Conservation (phyloP, 176 grass and related monocot species). For the Avena sativa region DNA sequence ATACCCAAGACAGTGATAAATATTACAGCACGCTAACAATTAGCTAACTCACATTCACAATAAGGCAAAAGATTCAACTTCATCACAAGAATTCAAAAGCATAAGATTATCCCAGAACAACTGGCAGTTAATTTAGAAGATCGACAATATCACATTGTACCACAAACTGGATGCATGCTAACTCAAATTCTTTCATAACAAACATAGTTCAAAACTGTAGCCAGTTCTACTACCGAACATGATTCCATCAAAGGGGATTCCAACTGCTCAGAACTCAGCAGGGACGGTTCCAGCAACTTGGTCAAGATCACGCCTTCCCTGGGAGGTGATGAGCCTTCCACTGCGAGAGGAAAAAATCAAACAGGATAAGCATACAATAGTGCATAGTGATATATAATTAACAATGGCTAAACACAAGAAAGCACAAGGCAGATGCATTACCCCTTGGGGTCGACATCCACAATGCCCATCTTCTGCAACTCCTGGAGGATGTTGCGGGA, state of each 20-base stretch:
- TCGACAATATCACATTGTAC: constrained; percentile 29
- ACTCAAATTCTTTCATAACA: constrained; percentile 32
- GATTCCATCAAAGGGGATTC: background rate
- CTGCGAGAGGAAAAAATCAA: constrained; percentile 36
- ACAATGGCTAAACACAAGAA: background rate
- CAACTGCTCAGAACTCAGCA: constrained; percentile 43
- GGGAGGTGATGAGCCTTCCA: constrained; percentile 73
- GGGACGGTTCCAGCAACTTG: constrained; percentile 67
- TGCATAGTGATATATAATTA: background rate
- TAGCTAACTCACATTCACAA: background rate
- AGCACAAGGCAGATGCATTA: constrained; percentile 32
- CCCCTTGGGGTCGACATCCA: constrained; percentile 73
- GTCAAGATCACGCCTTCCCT: constrained; percentile 82
- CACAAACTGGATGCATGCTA: constrained; percentile 17
- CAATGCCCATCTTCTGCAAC: constrained; percentile 71
- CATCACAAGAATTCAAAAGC: background rate
- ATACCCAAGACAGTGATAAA: background rate
- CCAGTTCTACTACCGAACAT: constrained; percentile 29
- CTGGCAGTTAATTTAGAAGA: constrained; percentile 20
- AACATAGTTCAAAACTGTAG: constrained; percentile 32
- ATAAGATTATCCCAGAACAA: background rate
- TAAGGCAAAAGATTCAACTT: background rate
- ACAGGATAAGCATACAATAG: background rate
- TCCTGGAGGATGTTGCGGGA: constrained; percentile 79
- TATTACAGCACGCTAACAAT: background rate